phyloP scores from a whole-genome alignment of 1,284 basidiomycete genomes.

The Trichosporon sp. region DNA sequence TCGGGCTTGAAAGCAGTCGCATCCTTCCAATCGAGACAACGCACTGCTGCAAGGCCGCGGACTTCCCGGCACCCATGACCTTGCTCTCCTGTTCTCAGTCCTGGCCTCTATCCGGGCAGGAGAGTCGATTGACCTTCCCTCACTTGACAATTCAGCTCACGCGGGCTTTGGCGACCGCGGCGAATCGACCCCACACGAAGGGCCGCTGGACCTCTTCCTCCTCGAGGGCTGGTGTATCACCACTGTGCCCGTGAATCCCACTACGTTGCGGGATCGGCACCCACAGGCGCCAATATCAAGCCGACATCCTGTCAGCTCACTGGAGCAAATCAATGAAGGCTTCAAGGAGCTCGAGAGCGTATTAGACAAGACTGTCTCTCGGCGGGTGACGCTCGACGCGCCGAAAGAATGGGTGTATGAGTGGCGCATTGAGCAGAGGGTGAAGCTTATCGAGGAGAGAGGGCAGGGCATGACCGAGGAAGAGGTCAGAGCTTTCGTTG shows the following conservation, averaged over 20 bases:
- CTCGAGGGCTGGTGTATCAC: conserved; percentile 55
- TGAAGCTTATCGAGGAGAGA: conserved; percentile 72
- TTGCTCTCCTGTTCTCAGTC: conserved; percentile 4
- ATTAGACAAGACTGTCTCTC: not conserved
- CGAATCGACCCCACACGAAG: not conserved
- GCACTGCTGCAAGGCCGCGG: conserved; percentile 40
- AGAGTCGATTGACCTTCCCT: conserved; percentile 1
- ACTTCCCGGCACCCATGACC: conserved; percentile 43
- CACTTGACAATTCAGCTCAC: conserved; percentile 77
- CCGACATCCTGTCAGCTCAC: conserved; percentile 20
- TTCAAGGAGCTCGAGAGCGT: not conserved
- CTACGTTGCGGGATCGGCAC: not conserved
- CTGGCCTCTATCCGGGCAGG: not conserved
- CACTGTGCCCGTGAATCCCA: not conserved
- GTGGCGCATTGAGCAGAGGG: conserved; percentile 86
- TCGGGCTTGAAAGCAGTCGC: conserved; percentile 29
- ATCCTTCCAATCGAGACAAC: conserved; percentile 29
- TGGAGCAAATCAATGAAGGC: conserved; percentile 24
- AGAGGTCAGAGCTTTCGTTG: conserved; percentile 63
- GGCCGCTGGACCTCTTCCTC: conserved; percentile 71
- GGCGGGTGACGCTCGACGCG: not conserved
- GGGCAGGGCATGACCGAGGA: conserved; percentile 86
- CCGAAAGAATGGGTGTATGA: conserved; percentile 28
- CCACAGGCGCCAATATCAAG: conserved; percentile 11
- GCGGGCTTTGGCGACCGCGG: conserved; percentile 73